Evolutionary conservation across 768 basidiomycete species (phyloP), one percentile per base, ranked within the genome.

Genomic region (Butyriboletus loyo): DNA sequence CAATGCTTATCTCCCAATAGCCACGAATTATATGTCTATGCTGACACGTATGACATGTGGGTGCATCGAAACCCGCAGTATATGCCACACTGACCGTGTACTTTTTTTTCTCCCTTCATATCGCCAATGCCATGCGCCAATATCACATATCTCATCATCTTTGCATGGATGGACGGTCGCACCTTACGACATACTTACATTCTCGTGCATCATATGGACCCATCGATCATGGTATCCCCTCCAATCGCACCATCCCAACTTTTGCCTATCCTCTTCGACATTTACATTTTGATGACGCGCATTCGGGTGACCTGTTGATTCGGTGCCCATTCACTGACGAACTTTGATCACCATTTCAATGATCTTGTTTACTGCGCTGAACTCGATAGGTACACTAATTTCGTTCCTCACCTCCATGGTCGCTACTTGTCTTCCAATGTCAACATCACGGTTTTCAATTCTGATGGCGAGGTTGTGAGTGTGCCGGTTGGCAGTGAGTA

Each of bases 1-100:
- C 4, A 21, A 43, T 35, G 25, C 54, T 57, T 21, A 44, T 30
- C 30, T 38, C 32, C 19, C 10, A 15, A 38, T 46, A 87, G 86
- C 65, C 93, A 94, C 58, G 92, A 95, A 71, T 67, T 92, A 17
- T 91, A 91, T 65, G 74, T 77, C 52, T 88, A 87, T 63, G 76
- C 73, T 11, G 77, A 84, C 62, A 73, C 86, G 5, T 75, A 82
- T 27, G 87, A 89, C 66, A 86, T 88, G 86, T 81, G 41, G 44
- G 62, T 65, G 10, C 61, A 38, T 41, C 49, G 19, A 25, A 40
- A 27, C 15, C 10, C 25, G 19, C n/a, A 32, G 17, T 14, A 19
- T 43, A 14, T 30, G 11, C 13, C 22, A 36, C 17, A 8, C 56
- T 58, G 34, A 66, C 39, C 27, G 21, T 41, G 37, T 28, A 11